Evolutionary conservation across 116 monocot species (phyloP).

Genomic region (Zostera marina): DNA sequence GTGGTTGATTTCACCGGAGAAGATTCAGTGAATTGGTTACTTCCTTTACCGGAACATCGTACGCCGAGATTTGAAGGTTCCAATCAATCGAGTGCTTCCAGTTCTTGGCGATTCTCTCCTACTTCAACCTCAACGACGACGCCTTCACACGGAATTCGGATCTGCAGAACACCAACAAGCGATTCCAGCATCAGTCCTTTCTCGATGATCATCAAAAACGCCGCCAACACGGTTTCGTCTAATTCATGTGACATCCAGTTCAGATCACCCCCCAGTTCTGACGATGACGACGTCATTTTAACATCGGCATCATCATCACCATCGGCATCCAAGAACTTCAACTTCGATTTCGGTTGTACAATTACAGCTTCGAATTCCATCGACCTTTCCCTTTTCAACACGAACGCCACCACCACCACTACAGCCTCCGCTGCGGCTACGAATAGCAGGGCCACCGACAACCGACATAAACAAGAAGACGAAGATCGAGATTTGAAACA

Average conservation of each 20-base stretch:
- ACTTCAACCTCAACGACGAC: conserved; percentile 19
- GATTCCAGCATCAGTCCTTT: conserved; percentile 65
- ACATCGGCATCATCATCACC: conserved; percentile 17
- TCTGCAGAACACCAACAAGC: conserved; percentile 44
- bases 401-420: too few species aligned
- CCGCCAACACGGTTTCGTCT: conserved; percentile 23
- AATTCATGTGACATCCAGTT: conserved; percentile 7
- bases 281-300: conserved; percentile 13
- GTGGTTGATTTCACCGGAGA: conserved; percentile 14
- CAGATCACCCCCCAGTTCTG: conserved; percentile 7
- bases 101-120: conserved; percentile 20
- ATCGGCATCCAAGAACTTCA: conserved; percentile 14
- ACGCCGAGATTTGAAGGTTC: not conserved
- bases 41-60: conserved; percentile 12
- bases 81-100: conserved; percentile 8
- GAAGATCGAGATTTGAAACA: too few species aligned
- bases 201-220: conserved; percentile 59
- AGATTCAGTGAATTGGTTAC: conserved; percentile 31
- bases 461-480: too few species aligned
- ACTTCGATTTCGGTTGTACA: conserved; percentile 34
- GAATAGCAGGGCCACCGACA: too few species aligned
- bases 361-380: conserved; percentile 32
- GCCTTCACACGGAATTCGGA: conserved; percentile 17
- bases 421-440: too few species aligned
- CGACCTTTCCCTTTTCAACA: conserved; percentile 33